Percentiles rank a stretch among this genome's conserved stretches.
Conservation (phyloP, 1,284 basidiomycete genomes). For the Grifola frondosa region DNA sequence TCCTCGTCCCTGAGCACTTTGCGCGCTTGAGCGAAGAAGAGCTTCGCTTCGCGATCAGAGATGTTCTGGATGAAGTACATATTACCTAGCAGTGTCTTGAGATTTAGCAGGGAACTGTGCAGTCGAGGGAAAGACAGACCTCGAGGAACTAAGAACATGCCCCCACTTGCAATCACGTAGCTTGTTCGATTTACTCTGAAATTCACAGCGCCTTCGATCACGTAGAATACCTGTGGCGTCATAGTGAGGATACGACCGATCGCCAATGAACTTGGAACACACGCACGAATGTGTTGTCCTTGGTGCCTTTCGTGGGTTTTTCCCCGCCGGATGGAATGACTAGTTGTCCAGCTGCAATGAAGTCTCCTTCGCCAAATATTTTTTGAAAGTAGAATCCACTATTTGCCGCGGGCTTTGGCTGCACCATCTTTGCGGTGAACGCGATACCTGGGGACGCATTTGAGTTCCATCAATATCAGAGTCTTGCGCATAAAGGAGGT, state of each 20-base stretch:
- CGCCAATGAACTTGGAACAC: neutral
- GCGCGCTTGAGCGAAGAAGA: constrained; percentile 94
- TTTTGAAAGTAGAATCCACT: constrained; percentile 87
- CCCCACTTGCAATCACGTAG: constrained; percentile 79
- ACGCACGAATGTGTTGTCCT: constrained; percentile 94
- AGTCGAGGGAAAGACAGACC: constrained; percentile 46
- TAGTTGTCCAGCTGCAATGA: constrained; percentile 88
- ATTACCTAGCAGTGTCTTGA: constrained; percentile 60
- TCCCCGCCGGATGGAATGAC: constrained; percentile 73
- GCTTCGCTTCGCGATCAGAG: constrained; percentile 70
- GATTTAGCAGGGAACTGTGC: neutral
- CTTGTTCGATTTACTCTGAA: constrained; percentile 80
- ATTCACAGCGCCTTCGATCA: constrained; percentile 85
- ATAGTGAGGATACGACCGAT: neutral
- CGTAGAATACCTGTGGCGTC: constrained; percentile 73
- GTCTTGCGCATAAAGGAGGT: neutral
- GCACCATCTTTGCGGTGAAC: constrained; percentile 66
- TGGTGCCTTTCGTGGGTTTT: constrained; percentile 88
- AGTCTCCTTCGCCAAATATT: constrained; percentile 91
- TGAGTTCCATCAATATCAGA: neutral
- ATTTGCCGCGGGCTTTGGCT: constrained; percentile 57
- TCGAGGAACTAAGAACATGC: constrained; percentile 89
- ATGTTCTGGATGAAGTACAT: constrained; percentile 90
- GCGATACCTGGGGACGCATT: constrained; percentile 57
- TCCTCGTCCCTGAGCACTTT: constrained; percentile 48